phyloP scores from a whole-genome alignment of 192 early-diverging fungal species.

The Piromyces sp. region DNA sequence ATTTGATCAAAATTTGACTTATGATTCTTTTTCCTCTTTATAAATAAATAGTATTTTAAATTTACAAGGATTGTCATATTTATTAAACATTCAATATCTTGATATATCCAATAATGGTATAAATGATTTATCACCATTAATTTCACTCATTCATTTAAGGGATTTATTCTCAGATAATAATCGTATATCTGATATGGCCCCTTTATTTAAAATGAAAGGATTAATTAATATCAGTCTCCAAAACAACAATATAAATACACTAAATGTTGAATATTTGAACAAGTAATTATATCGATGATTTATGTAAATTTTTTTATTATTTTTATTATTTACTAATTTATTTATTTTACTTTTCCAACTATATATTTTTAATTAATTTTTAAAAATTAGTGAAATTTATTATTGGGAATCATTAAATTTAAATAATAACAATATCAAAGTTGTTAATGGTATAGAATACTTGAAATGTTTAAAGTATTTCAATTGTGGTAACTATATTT shows the following conservation, averaged over 20 bases:
- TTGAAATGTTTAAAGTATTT: not conserved
- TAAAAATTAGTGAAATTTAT: not conserved
- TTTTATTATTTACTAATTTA: too few species aligned
- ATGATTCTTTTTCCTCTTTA: too few species aligned
- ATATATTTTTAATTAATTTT: too few species aligned
- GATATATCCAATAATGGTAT: not conserved
- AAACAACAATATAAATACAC: not conserved
- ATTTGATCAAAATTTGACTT: too few species aligned
- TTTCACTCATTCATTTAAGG: not conserved
- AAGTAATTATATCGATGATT: not conserved
- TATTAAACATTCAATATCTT: not conserved
- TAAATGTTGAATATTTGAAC: not conserved
- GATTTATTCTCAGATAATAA: not conserved
- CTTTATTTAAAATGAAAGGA: not conserved
- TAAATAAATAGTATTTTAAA: too few species aligned
- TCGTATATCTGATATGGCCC: not conserved
- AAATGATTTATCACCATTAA: not conserved
- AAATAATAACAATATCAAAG: not conserved
- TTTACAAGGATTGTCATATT: too few species aligned
- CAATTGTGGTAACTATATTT: not conserved
- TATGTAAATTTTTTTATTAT: not conserved
- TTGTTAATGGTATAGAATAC: not conserved
- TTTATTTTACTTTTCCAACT: too few species aligned
- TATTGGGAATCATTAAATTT: not conserved
- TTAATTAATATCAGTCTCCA: not conserved